These are phyloP conservation scores for Cucurbita maxima DNA, from an alignment of 306 rosid genomes.

Conservation along the genomic window DNA sequence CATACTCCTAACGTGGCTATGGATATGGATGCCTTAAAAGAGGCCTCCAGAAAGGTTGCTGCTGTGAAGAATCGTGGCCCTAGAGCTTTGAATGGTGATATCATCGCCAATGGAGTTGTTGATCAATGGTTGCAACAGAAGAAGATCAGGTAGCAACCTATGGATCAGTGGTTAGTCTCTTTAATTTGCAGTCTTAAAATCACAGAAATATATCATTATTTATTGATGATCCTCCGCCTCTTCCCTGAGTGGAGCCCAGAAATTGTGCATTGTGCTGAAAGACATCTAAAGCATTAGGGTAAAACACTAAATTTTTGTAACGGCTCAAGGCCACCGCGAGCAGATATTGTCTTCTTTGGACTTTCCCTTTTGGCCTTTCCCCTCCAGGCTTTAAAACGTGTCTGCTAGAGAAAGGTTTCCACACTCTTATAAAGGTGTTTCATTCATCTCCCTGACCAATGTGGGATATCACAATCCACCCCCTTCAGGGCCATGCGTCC, in stretches of 20 bases:
- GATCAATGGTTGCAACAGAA: conserved; percentile 37
- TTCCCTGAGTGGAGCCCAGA: neutral
- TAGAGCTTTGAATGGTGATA: conserved; percentile 26
- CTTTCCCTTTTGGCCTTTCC: no score
- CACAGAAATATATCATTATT: neutral
- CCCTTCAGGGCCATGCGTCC: no score
- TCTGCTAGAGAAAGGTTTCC: no score
- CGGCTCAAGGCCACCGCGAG: no score
- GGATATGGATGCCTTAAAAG: conserved; percentile 67
- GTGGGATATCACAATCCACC: no score
- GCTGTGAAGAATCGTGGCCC: conserved; percentile 29
- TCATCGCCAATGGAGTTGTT: conserved; percentile 39
- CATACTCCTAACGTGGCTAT: conserved; percentile 64
- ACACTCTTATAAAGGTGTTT: no score
- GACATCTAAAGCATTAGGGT: neutral
- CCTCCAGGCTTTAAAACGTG: no score
- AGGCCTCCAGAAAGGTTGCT: conserved; percentile 63
- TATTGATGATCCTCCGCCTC: neutral
- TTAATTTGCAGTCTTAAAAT: neutral
- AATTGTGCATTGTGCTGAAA: neutral
- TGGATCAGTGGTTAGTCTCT: conserved; percentile 46
- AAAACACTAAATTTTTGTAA: neutral
- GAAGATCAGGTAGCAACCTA: conserved; percentile 26
- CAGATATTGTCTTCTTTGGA: no score
- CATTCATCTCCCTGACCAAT: no score